Evolutionary conservation across 2,329 filamentous ascomycete genomes (phyloP).

Genomic region (Fusarium irregulare): DNA sequence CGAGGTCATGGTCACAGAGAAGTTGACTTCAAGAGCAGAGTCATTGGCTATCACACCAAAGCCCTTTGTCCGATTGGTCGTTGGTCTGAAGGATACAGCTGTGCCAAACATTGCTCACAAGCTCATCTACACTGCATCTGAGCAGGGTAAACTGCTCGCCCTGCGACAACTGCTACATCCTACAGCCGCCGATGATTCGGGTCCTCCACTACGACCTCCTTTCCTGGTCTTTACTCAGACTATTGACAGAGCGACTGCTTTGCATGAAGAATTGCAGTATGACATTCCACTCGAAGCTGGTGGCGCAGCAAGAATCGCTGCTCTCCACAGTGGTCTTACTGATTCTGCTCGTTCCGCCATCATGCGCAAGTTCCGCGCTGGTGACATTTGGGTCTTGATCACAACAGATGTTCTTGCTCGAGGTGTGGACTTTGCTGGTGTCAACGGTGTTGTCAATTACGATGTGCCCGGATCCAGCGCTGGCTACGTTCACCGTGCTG

Average conservation of each 20-base stretch:
- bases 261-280: constrained; percentile 91
- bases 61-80: constrained; percentile 83
- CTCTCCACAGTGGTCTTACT: constrained; percentile 87
- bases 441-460: constrained; percentile 97
- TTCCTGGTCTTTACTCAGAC: constrained; percentile 98
- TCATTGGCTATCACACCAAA: constrained; percentile 52
- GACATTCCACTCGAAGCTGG: constrained; percentile 92
- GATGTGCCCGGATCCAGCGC: constrained; percentile 93
- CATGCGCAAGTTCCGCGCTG: constrained; percentile 89
- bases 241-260: constrained; percentile 86
- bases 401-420: constrained; percentile 94
- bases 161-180: constrained; percentile 91
- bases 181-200: constrained; percentile 64
- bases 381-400: constrained; percentile 95
- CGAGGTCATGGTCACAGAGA: constrained; percentile 79
- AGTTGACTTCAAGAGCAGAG: constrained; percentile 67
- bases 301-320: constrained; percentile 84
- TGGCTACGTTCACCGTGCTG: constrained; percentile 92
- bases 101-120: constrained; percentile 92
- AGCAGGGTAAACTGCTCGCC: constrained; percentile 92
- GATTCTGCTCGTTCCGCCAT: constrained; percentile 80
- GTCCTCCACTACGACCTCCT: constrained; percentile 78
- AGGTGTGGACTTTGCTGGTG: constrained; percentile 92
- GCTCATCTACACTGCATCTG: constrained; percentile 89
- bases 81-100: constrained; percentile 96